Percentiles rank a stretch among this genome's conserved stretches.
These are phyloP conservation scores for Boletus reticulatus DNA, from an alignment of 768 basidiomycete genomes.

Conservation along the genomic window DNA sequence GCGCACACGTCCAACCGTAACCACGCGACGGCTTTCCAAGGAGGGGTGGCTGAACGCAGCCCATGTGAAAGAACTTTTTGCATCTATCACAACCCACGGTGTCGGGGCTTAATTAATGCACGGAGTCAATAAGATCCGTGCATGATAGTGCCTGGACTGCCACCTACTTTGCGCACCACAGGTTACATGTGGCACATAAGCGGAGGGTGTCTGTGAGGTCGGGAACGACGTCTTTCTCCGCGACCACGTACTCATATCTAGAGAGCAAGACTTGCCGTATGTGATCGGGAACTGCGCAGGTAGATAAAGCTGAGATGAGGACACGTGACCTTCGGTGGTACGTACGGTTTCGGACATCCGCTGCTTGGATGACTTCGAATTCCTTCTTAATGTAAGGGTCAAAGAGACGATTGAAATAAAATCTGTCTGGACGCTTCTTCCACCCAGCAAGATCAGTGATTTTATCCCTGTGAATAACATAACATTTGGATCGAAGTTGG, in stretches of 20 bases:
- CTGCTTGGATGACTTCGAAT: conserved; percentile 90
- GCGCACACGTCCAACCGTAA: conserved; percentile 97
- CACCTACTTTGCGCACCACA: conserved; percentile 87
- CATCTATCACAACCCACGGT: conserved; percentile 90
- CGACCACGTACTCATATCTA: conserved; percentile 93
- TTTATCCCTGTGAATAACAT: conserved; percentile 93
- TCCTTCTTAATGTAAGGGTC: conserved; percentile 98
- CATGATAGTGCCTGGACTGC: conserved; percentile 8
- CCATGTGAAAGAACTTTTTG: conserved; percentile 93
- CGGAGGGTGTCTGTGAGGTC: conserved; percentile 87
- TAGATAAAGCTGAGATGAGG: conserved; percentile 11
- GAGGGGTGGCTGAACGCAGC: conserved; percentile 89
- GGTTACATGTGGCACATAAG: conserved; percentile 79
- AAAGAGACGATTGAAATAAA: conserved; percentile 94
- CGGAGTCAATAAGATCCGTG: conserved; percentile 23
- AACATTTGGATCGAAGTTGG: conserved; percentile 90
- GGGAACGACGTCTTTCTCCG: conserved; percentile 89
- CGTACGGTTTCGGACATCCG: conserved; percentile 87
- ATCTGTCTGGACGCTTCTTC: conserved; percentile 93
- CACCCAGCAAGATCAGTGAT: conserved; percentile 89
- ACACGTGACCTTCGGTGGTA: conserved; percentile 21
- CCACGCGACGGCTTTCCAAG: conserved; percentile 90
- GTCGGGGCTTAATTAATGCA: conserved; percentile 54
- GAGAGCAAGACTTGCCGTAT: conserved; percentile 73
- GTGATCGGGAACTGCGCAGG: conserved; percentile 68